Evolutionary conservation across 768 basidiomycete genomes (phyloP).

Genomic region (Nevesoporus exiguus): DNA sequence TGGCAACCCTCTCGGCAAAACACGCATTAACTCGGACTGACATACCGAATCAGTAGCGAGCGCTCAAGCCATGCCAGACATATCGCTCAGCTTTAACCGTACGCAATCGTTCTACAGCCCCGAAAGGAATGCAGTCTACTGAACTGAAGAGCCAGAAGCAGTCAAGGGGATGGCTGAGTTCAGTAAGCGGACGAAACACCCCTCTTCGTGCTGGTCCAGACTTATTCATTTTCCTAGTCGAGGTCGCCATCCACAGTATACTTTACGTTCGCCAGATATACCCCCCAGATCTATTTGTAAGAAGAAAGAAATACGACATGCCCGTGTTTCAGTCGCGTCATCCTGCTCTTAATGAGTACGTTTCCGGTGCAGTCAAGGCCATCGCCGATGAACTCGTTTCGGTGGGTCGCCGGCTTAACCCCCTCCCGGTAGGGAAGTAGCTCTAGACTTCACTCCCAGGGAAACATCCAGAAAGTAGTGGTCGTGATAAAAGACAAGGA

Average conservation of each 20-base stretch:
- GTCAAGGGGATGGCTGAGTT: conserved; percentile 67
- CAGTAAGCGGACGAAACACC: conserved; percentile 41
- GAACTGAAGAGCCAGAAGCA: conserved; percentile 43
- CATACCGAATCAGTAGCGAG: neutral
- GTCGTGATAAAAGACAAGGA: conserved; percentile 82
- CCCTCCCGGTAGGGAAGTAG: neutral
- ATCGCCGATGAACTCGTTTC: conserved; percentile 69
- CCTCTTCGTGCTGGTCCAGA: neutral
- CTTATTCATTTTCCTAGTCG: conserved; percentile 56
- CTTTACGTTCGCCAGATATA: conserved; percentile 90
- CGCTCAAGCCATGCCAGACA: conserved; percentile 29
- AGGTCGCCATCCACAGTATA: conserved; percentile 90
- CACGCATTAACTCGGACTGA: conserved; percentile 12
- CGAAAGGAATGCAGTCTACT: conserved; percentile 5
- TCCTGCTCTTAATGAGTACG: conserved; percentile 82
- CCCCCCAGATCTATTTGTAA: conserved; percentile 81
- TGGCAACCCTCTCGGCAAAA: conserved; percentile 13
- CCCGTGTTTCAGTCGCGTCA: conserved; percentile 94
- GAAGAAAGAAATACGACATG: conserved; percentile 85
- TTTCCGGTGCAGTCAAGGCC: conserved; percentile 84
- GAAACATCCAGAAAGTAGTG: conserved; percentile 74
- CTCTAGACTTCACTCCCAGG: conserved; percentile 41
- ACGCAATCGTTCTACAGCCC: conserved; percentile 12
- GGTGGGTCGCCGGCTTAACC: conserved; percentile 37
- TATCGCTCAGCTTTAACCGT: conserved; percentile 39